These are phyloP conservation scores for Epichloe uncinata DNA, from an alignment of 2,329 filamentous ascomycete genomes.

Conservation along the genomic window DNA sequence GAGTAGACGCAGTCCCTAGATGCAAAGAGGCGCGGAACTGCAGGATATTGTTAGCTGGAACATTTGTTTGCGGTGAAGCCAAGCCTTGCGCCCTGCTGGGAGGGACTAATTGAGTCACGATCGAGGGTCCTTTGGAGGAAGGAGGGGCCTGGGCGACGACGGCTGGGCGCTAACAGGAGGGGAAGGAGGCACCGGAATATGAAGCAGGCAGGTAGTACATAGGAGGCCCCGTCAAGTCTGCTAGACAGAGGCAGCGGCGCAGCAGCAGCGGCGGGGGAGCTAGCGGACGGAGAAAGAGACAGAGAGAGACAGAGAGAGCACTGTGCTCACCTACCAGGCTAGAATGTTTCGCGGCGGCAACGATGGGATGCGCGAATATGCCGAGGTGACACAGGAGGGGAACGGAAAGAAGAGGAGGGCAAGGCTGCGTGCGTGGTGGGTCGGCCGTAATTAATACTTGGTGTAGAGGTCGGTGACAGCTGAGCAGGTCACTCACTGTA, in stretches of 20 bases:
- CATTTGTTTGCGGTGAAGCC: neutral
- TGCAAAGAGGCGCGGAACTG: neutral
- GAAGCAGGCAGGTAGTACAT: too few relatives aligned
- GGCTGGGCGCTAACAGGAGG: neutral
- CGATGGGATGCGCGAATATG: neutral
- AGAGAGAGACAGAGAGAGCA: neutral
- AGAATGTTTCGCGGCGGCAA: neutral
- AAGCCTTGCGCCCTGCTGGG: neutral
- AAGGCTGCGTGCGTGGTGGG: neutral
- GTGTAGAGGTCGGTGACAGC: neutral
- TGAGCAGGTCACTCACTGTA: neutral
- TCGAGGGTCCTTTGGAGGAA: neutral
- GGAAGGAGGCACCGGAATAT: neutral
- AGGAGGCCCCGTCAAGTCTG: too few relatives aligned
- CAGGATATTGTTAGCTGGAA: constrained; percentile 1
- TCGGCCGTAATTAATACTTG: neutral
- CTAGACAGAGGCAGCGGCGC: neutral
- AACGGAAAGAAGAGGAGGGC: neutral
- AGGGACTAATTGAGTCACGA: neutral
- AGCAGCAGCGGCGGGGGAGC: neutral
- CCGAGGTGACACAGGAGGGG: neutral
- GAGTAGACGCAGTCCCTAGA: neutral
- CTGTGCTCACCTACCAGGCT: neutral
- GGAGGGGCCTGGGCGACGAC: neutral
- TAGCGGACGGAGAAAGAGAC: neutral